These are phyloP conservation scores for Solanum ahanhuiri DNA, from an alignment of 257 asterid species.

Conservation along the genomic window DNA sequence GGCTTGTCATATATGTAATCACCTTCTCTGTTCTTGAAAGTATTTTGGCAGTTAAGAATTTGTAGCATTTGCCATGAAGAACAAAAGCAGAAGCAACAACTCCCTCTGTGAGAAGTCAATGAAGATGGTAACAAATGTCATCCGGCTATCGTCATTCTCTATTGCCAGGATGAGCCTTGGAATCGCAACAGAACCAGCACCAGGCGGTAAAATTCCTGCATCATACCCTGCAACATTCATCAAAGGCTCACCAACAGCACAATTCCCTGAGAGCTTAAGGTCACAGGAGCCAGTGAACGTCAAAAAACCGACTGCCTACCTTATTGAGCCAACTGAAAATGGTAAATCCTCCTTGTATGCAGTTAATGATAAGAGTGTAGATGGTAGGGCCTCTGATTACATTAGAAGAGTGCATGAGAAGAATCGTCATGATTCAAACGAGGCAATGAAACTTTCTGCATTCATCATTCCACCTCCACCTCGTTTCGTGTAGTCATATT, in stretches of 20 bases:
- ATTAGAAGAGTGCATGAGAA: conserved; percentile 18
- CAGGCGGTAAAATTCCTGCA: neutral
- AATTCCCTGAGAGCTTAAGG: neutral
- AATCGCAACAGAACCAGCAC: neutral
- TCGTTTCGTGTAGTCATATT: neutral
- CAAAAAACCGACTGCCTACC: neutral
- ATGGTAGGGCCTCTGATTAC: conserved; percentile 10
- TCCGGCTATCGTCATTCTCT: conserved; percentile 7
- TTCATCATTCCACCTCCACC: conserved; percentile 5
- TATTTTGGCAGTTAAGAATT: neutral
- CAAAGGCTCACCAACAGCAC: neutral
- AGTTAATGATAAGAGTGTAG: neutral
- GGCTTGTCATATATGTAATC: neutral
- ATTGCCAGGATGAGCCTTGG: conserved; percentile 2
- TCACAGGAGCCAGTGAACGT: neutral
- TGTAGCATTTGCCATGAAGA: conserved; percentile 2
- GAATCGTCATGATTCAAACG: neutral
- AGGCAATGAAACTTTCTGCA: neutral
- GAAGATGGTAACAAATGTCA: conserved; percentile 3
- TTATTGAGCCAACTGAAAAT: neutral
- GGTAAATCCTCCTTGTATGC: neutral
- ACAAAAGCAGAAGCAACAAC: conserved; percentile 2
- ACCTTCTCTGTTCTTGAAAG: neutral
- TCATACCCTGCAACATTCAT: neutral
- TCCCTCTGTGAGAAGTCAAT: conserved; percentile 8